Evolutionary conservation across 768 basidiomycete species (phyloP), one percentile per base, ranked within the genome.

Genomic region (Suillus ampliporus): DNA sequence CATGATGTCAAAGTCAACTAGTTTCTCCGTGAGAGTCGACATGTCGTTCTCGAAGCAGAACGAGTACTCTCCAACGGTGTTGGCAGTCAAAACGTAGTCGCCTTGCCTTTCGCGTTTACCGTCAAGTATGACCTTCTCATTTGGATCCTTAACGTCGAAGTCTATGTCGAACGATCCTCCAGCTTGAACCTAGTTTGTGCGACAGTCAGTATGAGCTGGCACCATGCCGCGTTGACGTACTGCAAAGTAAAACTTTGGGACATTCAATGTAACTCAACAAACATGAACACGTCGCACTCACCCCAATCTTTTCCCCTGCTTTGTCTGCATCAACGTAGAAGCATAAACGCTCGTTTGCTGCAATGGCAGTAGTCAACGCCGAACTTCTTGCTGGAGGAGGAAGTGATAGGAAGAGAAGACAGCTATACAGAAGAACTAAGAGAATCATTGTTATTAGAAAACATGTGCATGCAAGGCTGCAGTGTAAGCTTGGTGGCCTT

Each of bases 1-100:
- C 95, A 98, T 96, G 77, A 99, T 99, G 76, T 94, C 91, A 73
- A 95, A 92, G 78, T 95, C 93, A 70, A 99, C 85, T 52, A 99
- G 85, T 77, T 99, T 99, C 79, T 95, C 94, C 14, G 93, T 91
- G 67, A 97, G 83, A 5, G 94, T 93, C 28, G 91, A 92, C 84
- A 97, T 97, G 80, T 98, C 96, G 75, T 99, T 99, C 74, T 95
- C 92, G 75, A 99, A 97, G 80, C 97, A 99, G 82, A 99, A 99
- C 6, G 96, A 75, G 73, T 94, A 95, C 84, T 95, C 93, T 68
- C 93, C 93, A 74, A 89, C 84, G 21, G 85, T 85, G 78, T 97
- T 97, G 21, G 95, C 97, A 4, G 97, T 99, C 65, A 99, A 85
- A 60, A 99, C 94, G 71, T 91, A 99, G 86, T 99, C 97, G 38